phyloP scores from a whole-genome alignment of 1,139 yeast species.

The Pichia sp. region DNA sequence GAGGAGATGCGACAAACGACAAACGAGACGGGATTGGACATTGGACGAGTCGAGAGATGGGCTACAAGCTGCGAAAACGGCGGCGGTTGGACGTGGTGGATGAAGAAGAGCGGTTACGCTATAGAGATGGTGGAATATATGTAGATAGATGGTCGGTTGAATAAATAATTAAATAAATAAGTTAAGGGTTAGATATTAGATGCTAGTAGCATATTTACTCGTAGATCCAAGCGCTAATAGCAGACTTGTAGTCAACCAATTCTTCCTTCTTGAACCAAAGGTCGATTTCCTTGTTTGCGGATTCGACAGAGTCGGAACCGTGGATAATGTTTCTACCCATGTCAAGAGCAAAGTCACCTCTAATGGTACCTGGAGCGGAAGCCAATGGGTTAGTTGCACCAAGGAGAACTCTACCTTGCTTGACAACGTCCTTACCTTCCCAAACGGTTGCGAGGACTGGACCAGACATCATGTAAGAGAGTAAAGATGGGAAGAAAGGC shows the following conservation, averaged over 20 bases:
- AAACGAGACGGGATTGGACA: too few species aligned
- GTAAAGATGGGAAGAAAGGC: slow-evolving; percentile 96
- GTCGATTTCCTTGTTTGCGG: slow-evolving; percentile 91
- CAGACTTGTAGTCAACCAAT: slow-evolving; percentile 85
- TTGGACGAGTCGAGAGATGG: too few species aligned
- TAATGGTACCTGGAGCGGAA: slow-evolving; percentile 99
- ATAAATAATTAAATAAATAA: neutral
- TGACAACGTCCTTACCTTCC: slow-evolving; percentile 99
- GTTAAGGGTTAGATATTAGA: neutral
- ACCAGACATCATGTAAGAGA: slow-evolving; percentile 96
- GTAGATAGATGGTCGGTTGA: neutral
- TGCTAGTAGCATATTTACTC: slow-evolving; percentile 43
- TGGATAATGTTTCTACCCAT: slow-evolving; percentile 99
- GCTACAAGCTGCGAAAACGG: too few species aligned
- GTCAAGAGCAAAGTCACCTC: slow-evolving; percentile 95
- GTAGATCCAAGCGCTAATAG: slow-evolving; percentile 85
- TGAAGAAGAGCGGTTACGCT: too few species aligned
- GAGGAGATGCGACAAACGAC: too few species aligned
- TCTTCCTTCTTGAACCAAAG: slow-evolving; percentile 99
- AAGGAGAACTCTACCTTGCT: slow-evolving; percentile 94
- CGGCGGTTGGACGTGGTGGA: too few species aligned
- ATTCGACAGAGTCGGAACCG: slow-evolving; percentile 99
- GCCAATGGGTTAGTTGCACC: slow-evolving; percentile 99
- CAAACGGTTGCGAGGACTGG: slow-evolving; percentile 99
- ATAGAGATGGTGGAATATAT: too few species aligned